Conservation (phyloP, 345 rosid species). For the Citrus hindsii region DNA sequence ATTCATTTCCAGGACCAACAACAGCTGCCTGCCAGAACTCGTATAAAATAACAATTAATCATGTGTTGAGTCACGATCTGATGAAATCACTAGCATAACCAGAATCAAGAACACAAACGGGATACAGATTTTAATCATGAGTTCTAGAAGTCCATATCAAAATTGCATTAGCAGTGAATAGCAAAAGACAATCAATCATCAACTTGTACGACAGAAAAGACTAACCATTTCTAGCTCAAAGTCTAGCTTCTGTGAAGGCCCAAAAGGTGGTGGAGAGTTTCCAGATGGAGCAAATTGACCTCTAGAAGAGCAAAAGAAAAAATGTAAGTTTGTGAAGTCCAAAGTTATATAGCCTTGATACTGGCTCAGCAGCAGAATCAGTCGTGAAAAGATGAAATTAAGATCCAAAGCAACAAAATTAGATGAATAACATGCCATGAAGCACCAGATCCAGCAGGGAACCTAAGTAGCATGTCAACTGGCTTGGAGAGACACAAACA, state of each 20-base stretch:
- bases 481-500: neutral
- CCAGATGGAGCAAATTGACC: slow-evolving; percentile 86
- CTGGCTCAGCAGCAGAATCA: neutral
- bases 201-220: neutral
- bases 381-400: neutral
- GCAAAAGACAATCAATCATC: neutral
- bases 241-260: slow-evolving; percentile 87
- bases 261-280: slow-evolving; percentile 70
- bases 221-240: slow-evolving; percentile 98
- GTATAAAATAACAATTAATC: neutral
- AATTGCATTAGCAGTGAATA: neutral
- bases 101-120: neutral
- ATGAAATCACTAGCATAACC: neutral
- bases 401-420: neutral
- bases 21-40: slow-evolving; percentile 68
- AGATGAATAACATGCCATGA: neutral
- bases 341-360: neutral
- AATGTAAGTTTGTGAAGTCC: neutral
- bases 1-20: slow-evolving; percentile 94
- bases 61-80: neutral
- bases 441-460: neutral
- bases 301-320: slow-evolving; percentile 40
- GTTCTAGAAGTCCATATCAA: neutral
- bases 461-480: neutral
- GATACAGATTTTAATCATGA: neutral